Percentiles rank a stretch among this genome's conserved stretches.
These are phyloP conservation scores for Cryomyces minteri DNA, from an alignment of 495 filamentous ascomycete genomes.

Conservation along the genomic window DNA sequence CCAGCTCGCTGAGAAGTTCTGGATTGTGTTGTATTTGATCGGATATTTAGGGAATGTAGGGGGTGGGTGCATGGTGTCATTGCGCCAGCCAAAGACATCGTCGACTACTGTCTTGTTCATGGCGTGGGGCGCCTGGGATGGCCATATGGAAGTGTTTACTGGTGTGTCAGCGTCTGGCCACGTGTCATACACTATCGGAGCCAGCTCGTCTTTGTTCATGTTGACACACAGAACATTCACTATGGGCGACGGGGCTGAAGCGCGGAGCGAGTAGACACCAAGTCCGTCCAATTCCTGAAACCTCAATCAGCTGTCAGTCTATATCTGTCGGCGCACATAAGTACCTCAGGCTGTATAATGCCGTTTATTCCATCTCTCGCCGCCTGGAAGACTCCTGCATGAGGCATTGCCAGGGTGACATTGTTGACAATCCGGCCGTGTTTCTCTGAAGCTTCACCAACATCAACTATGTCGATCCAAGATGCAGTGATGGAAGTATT, in stretches of 20 bases:
- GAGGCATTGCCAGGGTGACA: slow-evolving; percentile 56
- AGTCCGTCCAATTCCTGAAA: slow-evolving; percentile 34
- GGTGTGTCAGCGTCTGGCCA: slow-evolving; percentile 29
- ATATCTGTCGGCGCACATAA: not conserved
- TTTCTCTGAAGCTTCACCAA: slow-evolving; percentile 24
- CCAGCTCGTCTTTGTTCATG: slow-evolving; percentile 35
- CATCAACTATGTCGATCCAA: slow-evolving; percentile 37
- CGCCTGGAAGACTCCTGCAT: slow-evolving; percentile 43
- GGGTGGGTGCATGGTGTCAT: slow-evolving; percentile 24
- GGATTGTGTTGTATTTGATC: slow-evolving; percentile 41
- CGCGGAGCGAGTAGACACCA: slow-evolving; percentile 43
- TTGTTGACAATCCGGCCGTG: slow-evolving; percentile 44
- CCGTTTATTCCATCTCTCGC: slow-evolving; percentile 36
- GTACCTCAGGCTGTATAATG: slow-evolving; percentile 38
- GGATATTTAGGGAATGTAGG: slow-evolving; percentile 50
- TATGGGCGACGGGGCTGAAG: slow-evolving; percentile 43
- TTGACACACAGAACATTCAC: slow-evolving; percentile 54
- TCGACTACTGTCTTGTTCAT: slow-evolving; percentile 43
- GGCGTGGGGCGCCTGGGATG: too few species aligned
- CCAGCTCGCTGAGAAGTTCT: slow-evolving; percentile 28
- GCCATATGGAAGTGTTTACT: slow-evolving; percentile 16
- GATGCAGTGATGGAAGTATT: slow-evolving; percentile 42
- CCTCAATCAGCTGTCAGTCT: slow-evolving; percentile 3
- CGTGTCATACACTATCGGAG: slow-evolving; percentile 37
- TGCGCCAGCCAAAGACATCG: slow-evolving; percentile 47